phyloP scores from a whole-genome alignment of 495 filamentous ascomycete species.

The Cercophora sp. region DNA sequence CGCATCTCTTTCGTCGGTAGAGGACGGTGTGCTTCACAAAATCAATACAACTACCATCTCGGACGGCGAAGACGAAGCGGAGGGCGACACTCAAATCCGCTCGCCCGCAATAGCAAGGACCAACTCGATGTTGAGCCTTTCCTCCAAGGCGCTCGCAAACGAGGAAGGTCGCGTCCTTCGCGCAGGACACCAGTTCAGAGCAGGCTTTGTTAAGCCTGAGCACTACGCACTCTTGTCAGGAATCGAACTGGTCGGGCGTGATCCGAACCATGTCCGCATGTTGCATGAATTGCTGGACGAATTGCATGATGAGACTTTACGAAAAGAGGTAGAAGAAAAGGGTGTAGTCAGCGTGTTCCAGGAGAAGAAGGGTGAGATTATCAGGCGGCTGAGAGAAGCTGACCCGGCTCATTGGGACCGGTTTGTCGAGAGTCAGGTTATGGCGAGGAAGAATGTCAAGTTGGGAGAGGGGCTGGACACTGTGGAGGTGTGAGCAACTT shows the following conservation, averaged over 20 bases:
- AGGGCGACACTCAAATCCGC: slow-evolving; percentile 27
- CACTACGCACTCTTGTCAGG: slow-evolving; percentile 41
- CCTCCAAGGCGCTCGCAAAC: slow-evolving; percentile 70
- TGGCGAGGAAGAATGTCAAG: slow-evolving; percentile 55
- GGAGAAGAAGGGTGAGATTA: slow-evolving; percentile 49
- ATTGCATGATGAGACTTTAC: slow-evolving; percentile 57
- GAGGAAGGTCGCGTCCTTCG: slow-evolving; percentile 90
- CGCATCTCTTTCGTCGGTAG: neutral
- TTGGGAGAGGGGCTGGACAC: slow-evolving; percentile 9
- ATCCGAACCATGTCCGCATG: slow-evolving; percentile 50
- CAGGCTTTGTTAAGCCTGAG: slow-evolving; percentile 48
- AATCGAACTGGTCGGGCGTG: slow-evolving; percentile 47
- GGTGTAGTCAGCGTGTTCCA: slow-evolving; percentile 58
- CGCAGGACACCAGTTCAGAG: slow-evolving; percentile 74
- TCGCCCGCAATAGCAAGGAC: slow-evolving; percentile 56
- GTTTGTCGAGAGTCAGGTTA: slow-evolving; percentile 65
- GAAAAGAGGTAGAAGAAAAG: slow-evolving; percentile 49
- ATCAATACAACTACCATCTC: slow-evolving; percentile 12
- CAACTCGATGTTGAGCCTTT: slow-evolving; percentile 74
- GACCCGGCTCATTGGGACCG: slow-evolving; percentile 59
- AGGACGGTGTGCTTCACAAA: neutral
- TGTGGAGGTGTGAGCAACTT: no score
- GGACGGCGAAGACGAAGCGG: slow-evolving; percentile 35
- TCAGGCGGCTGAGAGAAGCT: slow-evolving; percentile 46
- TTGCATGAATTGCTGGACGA: slow-evolving; percentile 62